phyloP scores from a whole-genome alignment of 163 green algal species.

The Chlamydomonas reinhardtii region DNA sequence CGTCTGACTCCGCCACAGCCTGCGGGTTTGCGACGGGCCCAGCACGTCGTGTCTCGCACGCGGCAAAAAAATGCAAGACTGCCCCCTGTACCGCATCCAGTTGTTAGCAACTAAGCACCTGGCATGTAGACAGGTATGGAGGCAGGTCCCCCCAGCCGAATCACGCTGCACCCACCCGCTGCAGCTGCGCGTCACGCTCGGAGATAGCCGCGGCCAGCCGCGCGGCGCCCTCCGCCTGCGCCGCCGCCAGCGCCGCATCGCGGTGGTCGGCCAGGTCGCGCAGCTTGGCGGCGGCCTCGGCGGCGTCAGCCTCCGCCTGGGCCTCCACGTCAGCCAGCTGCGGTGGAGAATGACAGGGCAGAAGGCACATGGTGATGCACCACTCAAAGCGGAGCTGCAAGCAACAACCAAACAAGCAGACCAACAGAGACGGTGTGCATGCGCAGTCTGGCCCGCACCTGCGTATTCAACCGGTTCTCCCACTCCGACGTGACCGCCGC shows the following conservation, averaged over 20 bases:
- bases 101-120: too few relatives aligned
- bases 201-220: background rate
- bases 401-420: too few relatives aligned
- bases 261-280: background rate
- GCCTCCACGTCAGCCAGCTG: too few relatives aligned
- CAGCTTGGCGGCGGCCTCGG: constrained; percentile 29
- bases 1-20: background rate
- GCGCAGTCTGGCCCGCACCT: background rate
- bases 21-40: too few relatives aligned
- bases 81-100: too few relatives aligned
- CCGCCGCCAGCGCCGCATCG: constrained; percentile 12
- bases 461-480: constrained; percentile 2
- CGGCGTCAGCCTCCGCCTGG: background rate
- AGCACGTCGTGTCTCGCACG: too few relatives aligned
- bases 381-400: too few relatives aligned
- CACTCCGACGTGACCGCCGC: background rate
- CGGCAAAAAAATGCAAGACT: too few relatives aligned
- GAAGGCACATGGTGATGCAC: too few relatives aligned
- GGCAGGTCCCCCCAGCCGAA: background rate
- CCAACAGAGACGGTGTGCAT: too few relatives aligned
- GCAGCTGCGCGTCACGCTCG: background rate
- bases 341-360: too few relatives aligned
- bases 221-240: constrained; percentile 21
- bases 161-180: background rate
- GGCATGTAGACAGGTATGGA: too few relatives aligned